Evolutionary conservation across 345 rosid genomes (phyloP), one percentile per base, ranked within the genome.

Genomic region (Fremontodendron californicum): DNA sequence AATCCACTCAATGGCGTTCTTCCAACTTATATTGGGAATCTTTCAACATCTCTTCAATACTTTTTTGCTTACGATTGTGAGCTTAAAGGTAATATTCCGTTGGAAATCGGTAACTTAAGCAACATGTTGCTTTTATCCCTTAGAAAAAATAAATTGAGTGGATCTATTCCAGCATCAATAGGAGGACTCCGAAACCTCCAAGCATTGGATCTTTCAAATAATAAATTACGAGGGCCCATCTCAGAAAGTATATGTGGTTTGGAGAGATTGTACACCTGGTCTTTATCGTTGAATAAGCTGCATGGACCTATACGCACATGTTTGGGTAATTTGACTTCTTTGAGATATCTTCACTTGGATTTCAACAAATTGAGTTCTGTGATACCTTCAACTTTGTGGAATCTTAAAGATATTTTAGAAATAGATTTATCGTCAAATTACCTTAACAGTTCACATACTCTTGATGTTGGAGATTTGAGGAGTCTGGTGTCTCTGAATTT

Each of bases 21-120:
- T 54, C 83, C 77, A 21, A 77, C 10, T 25, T 81, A 42, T 4
- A 18, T 77, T 16, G 37, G 78, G 5, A 81, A 77, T 60, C 80
- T 73, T 9, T 77, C 83, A 0, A 4, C 48, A 8, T 37, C 37
- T 6, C 29, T 75, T 45, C 21, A 54, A 29, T 0, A 1, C 0
- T 58, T 81, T 15, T 8, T 0, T 11, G 31, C 63, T 0, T 0
- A 0, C 3, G 0, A 2, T 18, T 74, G 77, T 66, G 65, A 62
- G 31, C 39, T 82, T 46, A n/a, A 10, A 6, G 82, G 82, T 0
- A 52, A n/a, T 2, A 82, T 77, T 0, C 85, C 78, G 0, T 0
- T 9, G 21, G 75, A 23, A 69, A 8, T 80, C 3, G 77, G 82
- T 15, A 69, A 35, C 37, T 57, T 74, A 10, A 71, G 25, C 57